Base-by-base conservation (phyloP, 2,329 filamentous ascomycete genomes). In the Trichophyton simii region DNA sequence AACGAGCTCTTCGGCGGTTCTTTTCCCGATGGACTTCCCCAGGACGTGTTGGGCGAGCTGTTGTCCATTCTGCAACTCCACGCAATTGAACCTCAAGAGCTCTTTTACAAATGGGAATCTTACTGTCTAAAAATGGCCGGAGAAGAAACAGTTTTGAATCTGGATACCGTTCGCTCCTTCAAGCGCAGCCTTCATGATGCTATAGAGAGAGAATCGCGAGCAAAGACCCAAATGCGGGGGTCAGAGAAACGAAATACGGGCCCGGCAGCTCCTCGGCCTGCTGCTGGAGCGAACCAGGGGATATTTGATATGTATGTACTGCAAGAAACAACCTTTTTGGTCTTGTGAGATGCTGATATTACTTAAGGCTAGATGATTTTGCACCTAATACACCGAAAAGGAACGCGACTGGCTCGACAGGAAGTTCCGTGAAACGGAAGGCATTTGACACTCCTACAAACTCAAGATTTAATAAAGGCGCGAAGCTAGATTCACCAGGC, bases 101-200 rank as follows among this genome's bases (percentile, higher is more conserved):
- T 97, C 28, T 96, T 90, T 75, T 96, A 90, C 83, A 97, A 97
- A 80, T 99, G 94, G 94, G 94, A 99, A 74, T 92, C 91, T 0
- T 97, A 96, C 79, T 91, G 88, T 74, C 87, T 99, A 72, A 95
- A 92, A 75, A 91, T 97, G 86, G 89, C 91, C 25, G 78, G 84
- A 57, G 89, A 95, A 61, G 87, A 90, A 62, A 85, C 86, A 64
- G 85, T 81, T 63, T 76, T 89, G 64, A 83, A 87, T 57, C 79
- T 95, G 48, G 83, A 87, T 42, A 87, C 83, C 0, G 83, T 89
- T 54, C 83, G 87, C 50, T 83, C 85, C 61, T 87, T 99, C 72
- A 96, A 96, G 73, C 88, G 90, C 70, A 87, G 89, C 69, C 81
- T 96, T 6, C 90, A 92, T 70, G 91, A 96, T 68, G 81, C 83